A percentile compares a stretch with the other conserved stretches of the same genome.
phyloP scores from a whole-genome alignment of 192 early-diverging fungal species.

The Mortierella antarctica region DNA sequence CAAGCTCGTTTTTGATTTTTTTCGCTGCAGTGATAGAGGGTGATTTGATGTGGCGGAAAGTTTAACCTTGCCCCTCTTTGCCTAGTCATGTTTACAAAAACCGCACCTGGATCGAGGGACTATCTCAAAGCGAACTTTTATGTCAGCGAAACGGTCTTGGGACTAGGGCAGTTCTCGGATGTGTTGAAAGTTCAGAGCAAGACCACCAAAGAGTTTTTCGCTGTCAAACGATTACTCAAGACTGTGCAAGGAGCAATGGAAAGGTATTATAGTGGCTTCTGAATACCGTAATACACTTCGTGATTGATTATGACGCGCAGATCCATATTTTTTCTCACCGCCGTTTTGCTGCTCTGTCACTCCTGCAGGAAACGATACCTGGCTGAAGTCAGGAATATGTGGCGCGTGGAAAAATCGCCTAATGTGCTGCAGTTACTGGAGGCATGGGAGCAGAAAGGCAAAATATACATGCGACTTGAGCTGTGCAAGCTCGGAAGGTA shows the following conservation, averaged over 20 bases:
- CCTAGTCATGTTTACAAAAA: slow-evolving; percentile 39
- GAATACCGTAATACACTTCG: neutral
- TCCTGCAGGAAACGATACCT: slow-evolving; percentile 68
- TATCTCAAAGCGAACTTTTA: slow-evolving; percentile 75
- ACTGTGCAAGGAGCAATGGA: slow-evolving; percentile 78
- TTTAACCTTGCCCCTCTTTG: neutral
- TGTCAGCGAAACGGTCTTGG: slow-evolving; percentile 66
- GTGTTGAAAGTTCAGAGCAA: slow-evolving; percentile 81
- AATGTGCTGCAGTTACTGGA: slow-evolving; percentile 77
- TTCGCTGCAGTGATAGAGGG: neutral
- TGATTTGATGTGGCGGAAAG: neutral
- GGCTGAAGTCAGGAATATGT: slow-evolving; percentile 87
- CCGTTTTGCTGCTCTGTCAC: neutral
- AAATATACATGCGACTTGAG: slow-evolving; percentile 91
- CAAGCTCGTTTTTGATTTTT: neutral
- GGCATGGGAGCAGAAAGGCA: slow-evolving; percentile 94
- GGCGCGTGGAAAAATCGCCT: slow-evolving; percentile 64
- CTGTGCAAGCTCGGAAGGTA: slow-evolving; percentile 83
- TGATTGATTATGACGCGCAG: neutral
- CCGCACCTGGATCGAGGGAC: slow-evolving; percentile 25
- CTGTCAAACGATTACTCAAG: slow-evolving; percentile 82
- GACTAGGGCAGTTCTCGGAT: slow-evolving; percentile 84
- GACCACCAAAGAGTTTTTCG: slow-evolving; percentile 72
- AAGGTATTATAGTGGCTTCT: slow-evolving; percentile 49
- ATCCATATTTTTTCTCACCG: neutral